Evolutionary conservation across 306 rosid genomes (phyloP).

Genomic region (Hippophae gyantsensis): DNA sequence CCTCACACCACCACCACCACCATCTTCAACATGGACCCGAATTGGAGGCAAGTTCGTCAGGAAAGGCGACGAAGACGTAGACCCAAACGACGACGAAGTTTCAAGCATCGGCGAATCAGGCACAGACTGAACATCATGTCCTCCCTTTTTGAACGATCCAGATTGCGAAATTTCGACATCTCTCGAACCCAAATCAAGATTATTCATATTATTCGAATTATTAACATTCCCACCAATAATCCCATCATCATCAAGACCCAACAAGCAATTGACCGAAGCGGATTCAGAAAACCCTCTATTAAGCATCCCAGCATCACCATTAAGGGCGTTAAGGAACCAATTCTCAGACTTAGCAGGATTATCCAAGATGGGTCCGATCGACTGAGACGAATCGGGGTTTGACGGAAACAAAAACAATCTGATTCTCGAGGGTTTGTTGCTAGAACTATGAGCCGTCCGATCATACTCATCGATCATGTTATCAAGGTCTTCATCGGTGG

Average conservation of each 20-base stretch:
- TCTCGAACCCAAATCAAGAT: conserved; percentile 37
- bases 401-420: conserved; percentile 63
- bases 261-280: conserved; percentile 66
- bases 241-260: conserved; percentile 66
- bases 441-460: conserved; percentile 38
- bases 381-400: conserved; percentile 72
- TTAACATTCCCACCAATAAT: conserved; percentile 15
- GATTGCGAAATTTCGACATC: conserved; percentile 32
- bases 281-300: conserved; percentile 74
- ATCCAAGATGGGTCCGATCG: conserved; percentile 68
- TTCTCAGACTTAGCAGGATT: conserved; percentile 60
- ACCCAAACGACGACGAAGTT: conserved; percentile 80
- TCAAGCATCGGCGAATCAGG: conserved; percentile 96
- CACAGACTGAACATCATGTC: conserved; percentile 81
- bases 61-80: conserved; percentile 84
- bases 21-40: conserved; percentile 71
- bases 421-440: conserved; percentile 64
- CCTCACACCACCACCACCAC: conserved; percentile 34
- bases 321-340: conserved; percentile 75
- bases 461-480: conserved; percentile 97
- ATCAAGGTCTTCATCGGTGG: conserved; percentile 89
- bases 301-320: conserved; percentile 48
- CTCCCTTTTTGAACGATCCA: conserved; percentile 41
- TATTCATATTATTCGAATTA: neutral
- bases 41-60: conserved; percentile 84